Evolutionary conservation across 164 flowering plant genomes (phyloP).

Genomic region (Euptelea pleiosperma): DNA sequence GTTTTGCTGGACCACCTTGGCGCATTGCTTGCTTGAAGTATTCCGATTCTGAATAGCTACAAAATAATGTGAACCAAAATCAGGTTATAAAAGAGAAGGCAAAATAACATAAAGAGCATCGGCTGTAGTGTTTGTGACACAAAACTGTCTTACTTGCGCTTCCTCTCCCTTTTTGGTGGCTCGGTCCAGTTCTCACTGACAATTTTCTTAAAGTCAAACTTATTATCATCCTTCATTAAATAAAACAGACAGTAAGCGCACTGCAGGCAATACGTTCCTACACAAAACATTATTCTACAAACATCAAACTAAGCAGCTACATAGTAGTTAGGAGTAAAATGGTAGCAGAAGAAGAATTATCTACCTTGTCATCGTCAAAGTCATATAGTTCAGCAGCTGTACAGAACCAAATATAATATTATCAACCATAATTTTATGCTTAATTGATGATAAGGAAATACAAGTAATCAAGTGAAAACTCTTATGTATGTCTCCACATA

Average conservation of each 20-base stretch:
- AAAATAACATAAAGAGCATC: not conserved
- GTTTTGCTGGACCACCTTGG: conserved; percentile 88
- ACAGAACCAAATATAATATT: conserved; percentile 11
- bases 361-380: conserved; percentile 92
- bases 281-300: not conserved
- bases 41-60: conserved; percentile 86
- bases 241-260: conserved; percentile 8
- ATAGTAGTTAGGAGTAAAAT: not conserved
- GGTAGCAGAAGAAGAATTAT: not conserved
- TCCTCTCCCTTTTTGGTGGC: conserved; percentile 93
- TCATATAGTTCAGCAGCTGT: conserved; percentile 95
- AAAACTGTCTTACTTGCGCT: conserved; percentile 70
- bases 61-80: not conserved
- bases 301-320: not conserved
- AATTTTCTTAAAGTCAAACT: conserved; percentile 92
- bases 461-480: not conserved
- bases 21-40: conserved; percentile 99
- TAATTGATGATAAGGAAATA: not conserved
- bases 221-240: conserved; percentile 70
- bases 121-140: not conserved
- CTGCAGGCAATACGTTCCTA: not conserved
- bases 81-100: conserved; percentile 1
- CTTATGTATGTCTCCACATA: conserved; percentile 34
- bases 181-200: conserved; percentile 96
- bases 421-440: not conserved